Base-by-base conservation (phyloP, 768 basidiomycete species). In the Mycena sanguinolenta region DNA sequence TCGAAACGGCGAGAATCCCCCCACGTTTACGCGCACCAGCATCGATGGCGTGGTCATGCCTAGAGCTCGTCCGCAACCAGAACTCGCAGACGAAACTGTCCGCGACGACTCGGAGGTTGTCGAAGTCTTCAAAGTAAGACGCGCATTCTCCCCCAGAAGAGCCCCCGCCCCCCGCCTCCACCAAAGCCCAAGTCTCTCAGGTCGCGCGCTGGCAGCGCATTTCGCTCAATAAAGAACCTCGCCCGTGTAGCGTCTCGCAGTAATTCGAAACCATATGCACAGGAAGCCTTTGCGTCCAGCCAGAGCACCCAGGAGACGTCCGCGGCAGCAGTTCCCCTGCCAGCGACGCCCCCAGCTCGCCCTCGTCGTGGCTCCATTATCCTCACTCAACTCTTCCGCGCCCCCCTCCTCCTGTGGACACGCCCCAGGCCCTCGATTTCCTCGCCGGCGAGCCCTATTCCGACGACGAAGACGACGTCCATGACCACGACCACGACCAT, bases 41-140 rank as follows among this genome's bases (percentile, higher is more conserved):
- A 69, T 64, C 61, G 67, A 77, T 38, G 30, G 70, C 39, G 65
- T 75, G 50, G 65, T 79, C 28, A 78, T 76, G 69, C 76, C 79
- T n/a, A 73, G 69, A 60, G 77, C 75, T 49, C 73, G 27, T 28
- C 28, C 60, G 25, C 62, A 81, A 2, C 63, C 63, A 52, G 74
- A 75, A 5, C 25, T 44, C 32, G 76, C 76, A 34, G 73, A 75
- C 58, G 70, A 70, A 32, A 72, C 63, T 46, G 71, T 62, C 52
- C 54, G 61, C 77, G 78, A 85, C 67, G 87, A 87, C 69, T 89
- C 87, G 23, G 89, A 90, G 73, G 84, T 91, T 39, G 79, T 90
- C 17, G 90, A 91, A 75, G 86, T 91, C 34, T 82, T 91, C 44
- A 90, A 88, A 75, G 85, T 91, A 66, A 82, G 85, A 71, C 85